Conservation (phyloP, 208 protist genomes). For the Acanthamoeba royreba region DNA sequence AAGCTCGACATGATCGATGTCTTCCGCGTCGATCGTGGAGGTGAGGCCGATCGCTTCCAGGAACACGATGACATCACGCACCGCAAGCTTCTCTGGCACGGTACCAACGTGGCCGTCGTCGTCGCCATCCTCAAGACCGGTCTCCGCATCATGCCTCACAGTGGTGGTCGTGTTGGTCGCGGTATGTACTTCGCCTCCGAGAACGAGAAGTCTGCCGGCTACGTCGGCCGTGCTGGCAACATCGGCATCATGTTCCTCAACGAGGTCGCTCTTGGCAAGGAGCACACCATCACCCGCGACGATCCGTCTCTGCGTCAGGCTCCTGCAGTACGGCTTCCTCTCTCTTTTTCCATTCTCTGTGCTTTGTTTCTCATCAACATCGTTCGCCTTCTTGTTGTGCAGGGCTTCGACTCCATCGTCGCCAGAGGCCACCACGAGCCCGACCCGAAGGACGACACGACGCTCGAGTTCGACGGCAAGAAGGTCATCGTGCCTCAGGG, state of each 20-base stretch:
- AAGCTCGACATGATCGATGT: constrained; percentile 43
- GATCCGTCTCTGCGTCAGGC: constrained; percentile 51
- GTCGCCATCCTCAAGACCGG: constrained; percentile 65
- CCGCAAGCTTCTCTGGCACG: constrained; percentile 68
- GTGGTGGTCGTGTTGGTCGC: constrained; percentile 70
- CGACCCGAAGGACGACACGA: constrained; percentile 53
- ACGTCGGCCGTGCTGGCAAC: constrained; percentile 41
- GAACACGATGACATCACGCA: constrained; percentile 52
- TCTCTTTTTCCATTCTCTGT: too few relatives aligned
- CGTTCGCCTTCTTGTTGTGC: too few relatives aligned
- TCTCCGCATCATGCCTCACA: constrained; percentile 75
- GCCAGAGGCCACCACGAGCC: constrained; percentile 50
- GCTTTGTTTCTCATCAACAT: too few relatives aligned
- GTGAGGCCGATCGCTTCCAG: constrained; percentile 50
- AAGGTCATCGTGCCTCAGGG: constrained; percentile 63
- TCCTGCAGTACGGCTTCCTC: too few relatives aligned
- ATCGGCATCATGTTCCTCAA: constrained; percentile 70
- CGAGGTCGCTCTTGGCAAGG: constrained; percentile 69
- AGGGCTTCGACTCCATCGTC: constrained; percentile 64
- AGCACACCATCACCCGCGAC: constrained; percentile 60
- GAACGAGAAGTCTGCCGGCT: constrained; percentile 66
- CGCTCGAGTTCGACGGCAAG: constrained; percentile 53
- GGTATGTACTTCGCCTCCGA: constrained; percentile 73
- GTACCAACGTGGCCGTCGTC: constrained; percentile 70
- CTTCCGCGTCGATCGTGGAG: neutral